Evolutionary conservation across 305 asterid species (phyloP).

Genomic region (Caryopteris hybrid): DNA sequence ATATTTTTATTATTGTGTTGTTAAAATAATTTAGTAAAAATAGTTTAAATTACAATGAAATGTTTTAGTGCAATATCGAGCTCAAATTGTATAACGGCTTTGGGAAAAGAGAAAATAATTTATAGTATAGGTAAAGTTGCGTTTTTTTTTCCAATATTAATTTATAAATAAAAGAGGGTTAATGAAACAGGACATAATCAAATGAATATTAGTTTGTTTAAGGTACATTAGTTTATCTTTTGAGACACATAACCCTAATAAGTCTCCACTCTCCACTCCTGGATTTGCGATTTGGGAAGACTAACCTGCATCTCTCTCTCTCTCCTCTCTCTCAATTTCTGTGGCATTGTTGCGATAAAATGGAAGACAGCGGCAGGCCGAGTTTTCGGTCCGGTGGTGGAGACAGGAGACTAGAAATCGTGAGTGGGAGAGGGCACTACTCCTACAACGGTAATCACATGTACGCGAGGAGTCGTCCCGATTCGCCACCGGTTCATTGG

Average conservation of each 20-base stretch:
- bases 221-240: background rate
- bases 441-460: conserved; percentile 9
- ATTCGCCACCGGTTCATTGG: conserved; percentile 21
- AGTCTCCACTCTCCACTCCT: conserved; percentile 18
- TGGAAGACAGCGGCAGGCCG: conserved; percentile 34
- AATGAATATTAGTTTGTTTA: background rate
- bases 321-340: background rate
- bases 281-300: conserved; percentile 13
- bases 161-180: too few relatives aligned
- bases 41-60: too few relatives aligned
- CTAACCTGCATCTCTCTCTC: conserved; percentile 1
- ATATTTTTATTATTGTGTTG: too few relatives aligned
- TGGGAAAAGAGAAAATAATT: too few relatives aligned
- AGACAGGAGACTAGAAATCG: conserved; percentile 32
- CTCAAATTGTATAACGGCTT: too few relatives aligned
- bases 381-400: conserved; percentile 32
- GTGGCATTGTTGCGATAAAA: conserved; percentile 1
- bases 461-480: conserved; percentile 19
- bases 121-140: too few relatives aligned
- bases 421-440: conserved; percentile 26
- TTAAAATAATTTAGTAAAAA: too few relatives aligned
- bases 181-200: background rate
- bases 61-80: too few relatives aligned
- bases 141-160: too few relatives aligned
- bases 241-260: conserved; percentile 16